phyloP scores from a whole-genome alignment of 202 grass and related monocot genomes.

The Alloteropsis angusta region DNA sequence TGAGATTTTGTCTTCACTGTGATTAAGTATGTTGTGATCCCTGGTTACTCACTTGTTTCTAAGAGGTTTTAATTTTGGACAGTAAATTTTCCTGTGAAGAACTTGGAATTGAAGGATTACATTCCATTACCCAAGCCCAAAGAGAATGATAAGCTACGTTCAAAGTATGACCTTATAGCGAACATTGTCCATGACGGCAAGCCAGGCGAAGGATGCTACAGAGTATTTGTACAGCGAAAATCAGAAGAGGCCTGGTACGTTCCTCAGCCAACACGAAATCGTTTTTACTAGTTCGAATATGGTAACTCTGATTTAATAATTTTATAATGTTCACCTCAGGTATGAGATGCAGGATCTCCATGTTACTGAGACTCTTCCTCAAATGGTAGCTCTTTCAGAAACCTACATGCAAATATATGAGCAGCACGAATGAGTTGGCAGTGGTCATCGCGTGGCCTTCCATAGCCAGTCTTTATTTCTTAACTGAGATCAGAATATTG shows the following conservation, averaged over 20 bases:
- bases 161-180: constrained; percentile 90
- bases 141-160: constrained; percentile 55
- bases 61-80: neutral
- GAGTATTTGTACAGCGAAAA: constrained; percentile 90
- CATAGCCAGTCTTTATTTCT: neutral
- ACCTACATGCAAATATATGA: constrained; percentile 99
- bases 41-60: constrained; percentile 10
- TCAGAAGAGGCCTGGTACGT: constrained; percentile 85
- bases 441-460: neutral
- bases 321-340: constrained; percentile 37
- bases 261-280: neutral
- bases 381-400: constrained; percentile 95
- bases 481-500: neutral
- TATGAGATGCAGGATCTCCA: constrained; percentile 99
- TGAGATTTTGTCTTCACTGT: constrained; percentile 3
- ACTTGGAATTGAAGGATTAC: constrained; percentile 93
- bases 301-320: neutral
- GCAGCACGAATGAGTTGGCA: constrained; percentile 50
- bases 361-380: constrained; percentile 92
- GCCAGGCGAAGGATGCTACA: constrained; percentile 85
- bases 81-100: constrained; percentile 98
- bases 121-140: constrained; percentile 81
- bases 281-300: neutral
- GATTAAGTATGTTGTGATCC: neutral
- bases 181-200: constrained; percentile 98